phyloP scores from a whole-genome alignment of 352 stramenopile genomes.

The Globisporangium orthogonon region DNA sequence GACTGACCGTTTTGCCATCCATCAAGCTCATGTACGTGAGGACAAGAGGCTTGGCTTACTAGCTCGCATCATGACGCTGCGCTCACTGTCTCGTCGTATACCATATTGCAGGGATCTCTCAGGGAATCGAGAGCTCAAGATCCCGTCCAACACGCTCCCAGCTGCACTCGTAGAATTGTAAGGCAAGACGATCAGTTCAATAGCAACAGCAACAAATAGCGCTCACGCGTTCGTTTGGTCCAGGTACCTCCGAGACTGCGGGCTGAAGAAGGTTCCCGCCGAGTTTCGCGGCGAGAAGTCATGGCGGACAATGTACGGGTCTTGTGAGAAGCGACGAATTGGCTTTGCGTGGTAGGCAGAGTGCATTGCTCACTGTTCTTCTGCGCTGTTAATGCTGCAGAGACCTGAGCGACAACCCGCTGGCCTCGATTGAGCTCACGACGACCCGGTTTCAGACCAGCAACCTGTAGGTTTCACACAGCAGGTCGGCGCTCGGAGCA shows the following conservation, averaged over 20 bases:
- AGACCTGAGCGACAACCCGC: conserved; percentile 14
- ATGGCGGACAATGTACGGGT: conserved; percentile 10
- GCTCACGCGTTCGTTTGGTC: neutral
- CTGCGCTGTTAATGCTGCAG: neutral
- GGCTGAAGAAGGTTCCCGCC: conserved; percentile 5
- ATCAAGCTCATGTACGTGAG: conserved; percentile 16
- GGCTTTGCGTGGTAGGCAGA: no score
- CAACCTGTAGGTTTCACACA: conserved; percentile 1
- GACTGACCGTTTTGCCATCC: conserved; percentile 8
- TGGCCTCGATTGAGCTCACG: conserved; percentile 6
- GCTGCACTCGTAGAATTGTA: conserved; percentile 12
- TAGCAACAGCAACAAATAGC: neutral
- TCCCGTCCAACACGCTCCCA: conserved; percentile 13
- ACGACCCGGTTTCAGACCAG: conserved; percentile 12
- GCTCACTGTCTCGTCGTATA: neutral
- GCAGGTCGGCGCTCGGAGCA: neutral
- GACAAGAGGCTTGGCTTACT: neutral
- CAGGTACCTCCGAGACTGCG: conserved; percentile 11
- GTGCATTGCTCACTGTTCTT: neutral
- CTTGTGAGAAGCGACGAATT: neutral
- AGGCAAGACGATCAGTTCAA: neutral
- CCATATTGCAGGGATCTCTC: conserved; percentile 8
- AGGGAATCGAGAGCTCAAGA: conserved; percentile 5
- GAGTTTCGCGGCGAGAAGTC: conserved; percentile 15
- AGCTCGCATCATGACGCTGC: neutral